A percentile compares a stretch with the other conserved stretches of the same genome.
Conservation (phyloP, 768 basidiomycete species). For the Termitomyces sp. region DNA sequence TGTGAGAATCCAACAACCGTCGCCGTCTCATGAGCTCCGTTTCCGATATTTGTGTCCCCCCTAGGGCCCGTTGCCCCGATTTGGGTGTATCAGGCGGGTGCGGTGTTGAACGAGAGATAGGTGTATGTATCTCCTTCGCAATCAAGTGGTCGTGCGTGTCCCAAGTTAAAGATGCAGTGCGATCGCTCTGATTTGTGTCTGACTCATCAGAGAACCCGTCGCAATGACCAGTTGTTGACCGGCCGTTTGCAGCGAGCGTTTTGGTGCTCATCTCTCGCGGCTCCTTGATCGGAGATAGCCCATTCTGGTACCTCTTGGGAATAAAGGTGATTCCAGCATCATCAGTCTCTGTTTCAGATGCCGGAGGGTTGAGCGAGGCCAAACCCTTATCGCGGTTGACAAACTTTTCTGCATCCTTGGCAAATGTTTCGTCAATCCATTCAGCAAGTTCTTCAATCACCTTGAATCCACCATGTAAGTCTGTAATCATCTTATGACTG, state of each 20-base stretch:
- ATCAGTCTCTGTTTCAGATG: conserved; percentile 62
- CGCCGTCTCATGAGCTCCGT: conserved; percentile 75
- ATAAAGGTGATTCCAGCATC: conserved; percentile 71
- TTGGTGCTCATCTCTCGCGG: background rate
- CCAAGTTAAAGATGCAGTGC: conserved; percentile 7
- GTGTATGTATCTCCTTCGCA: conserved; percentile 4
- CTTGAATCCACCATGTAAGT: conserved; percentile 14
- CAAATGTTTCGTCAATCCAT: conserved; percentile 81
- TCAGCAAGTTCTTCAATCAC: conserved; percentile 82
- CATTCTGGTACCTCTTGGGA: conserved; percentile 18
- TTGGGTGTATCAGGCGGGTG: conserved; percentile 19
- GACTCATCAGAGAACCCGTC: conserved; percentile 5
- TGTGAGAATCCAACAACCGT: conserved; percentile 72
- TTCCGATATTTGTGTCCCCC: conserved; percentile 73
- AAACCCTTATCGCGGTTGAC: background rate
- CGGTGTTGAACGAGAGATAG: conserved; percentile 10
- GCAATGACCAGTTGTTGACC: background rate
- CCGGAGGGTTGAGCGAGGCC: background rate
- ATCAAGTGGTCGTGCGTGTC: background rate
- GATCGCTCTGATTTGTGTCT: conserved; percentile 7
- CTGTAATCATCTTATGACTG: background rate
- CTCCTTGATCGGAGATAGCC: background rate
- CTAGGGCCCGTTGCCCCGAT: conserved; percentile 33
- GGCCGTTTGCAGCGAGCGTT: background rate
- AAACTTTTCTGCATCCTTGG: conserved; percentile 16